Evolutionary conservation across 176 grass and related monocot genomes (phyloP), one percentile per base, ranked within the genome.

Genomic region (Ampelocalamus luodianensis): DNA sequence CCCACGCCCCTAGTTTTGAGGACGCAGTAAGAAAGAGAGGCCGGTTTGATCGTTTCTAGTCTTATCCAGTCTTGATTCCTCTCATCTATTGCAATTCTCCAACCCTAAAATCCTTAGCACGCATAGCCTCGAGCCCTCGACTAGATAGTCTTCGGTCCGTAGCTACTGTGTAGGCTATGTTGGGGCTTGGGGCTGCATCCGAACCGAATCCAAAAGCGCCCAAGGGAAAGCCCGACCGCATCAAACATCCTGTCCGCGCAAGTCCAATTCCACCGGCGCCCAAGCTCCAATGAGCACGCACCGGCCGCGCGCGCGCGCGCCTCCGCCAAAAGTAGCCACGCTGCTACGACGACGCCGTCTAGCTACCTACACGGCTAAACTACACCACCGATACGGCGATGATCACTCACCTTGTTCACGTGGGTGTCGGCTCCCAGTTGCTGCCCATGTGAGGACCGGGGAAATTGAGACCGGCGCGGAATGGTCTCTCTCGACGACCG

Each of bases 231-330:
- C 29, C 65, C 64, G 86, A 83, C 87, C 55, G 65, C 38, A 72
- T 78, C 73, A 44, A 42, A 20, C 46, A 80, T 34, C 27, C 51
- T 43, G 53, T 51, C 39, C 74, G 4, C 16, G 5, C 51, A 8
- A n/a, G 68, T 8, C 32, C 34, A 38, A 24, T 43, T 78, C 87
- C 10, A 45, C 12, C 44, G 87, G 87, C 87, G 80, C 66, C 80
- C 86, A 83, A 68, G 65, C 73, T 53, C 80, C 80, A 27, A 88
- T 58, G 85, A 38, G 29, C 29, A 29, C 29, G 29, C 29, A 29
- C 29, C 29, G 29, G 29, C 29, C 29, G 29, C 29, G 1, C 29
- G 29, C 29, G 29, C 64, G 5, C 12, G 48, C 22, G 5, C 38
- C 43, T 63, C 60, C 8, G 81, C 81, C 81, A 34, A 54, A 53